Conservation (phyloP, 1,139 yeast genomes). For the Pichia sp. region DNA sequence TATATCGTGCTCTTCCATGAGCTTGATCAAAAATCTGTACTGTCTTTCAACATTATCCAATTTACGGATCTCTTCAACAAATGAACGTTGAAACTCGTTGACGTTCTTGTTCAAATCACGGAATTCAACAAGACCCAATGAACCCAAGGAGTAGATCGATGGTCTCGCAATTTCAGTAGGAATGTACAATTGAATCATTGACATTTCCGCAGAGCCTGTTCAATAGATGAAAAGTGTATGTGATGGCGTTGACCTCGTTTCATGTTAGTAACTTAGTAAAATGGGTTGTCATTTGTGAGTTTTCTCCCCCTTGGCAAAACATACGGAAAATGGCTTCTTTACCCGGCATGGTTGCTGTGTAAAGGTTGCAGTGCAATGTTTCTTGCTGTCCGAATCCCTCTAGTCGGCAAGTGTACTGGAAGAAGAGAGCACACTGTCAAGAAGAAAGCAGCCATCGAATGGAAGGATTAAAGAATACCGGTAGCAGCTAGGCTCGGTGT, state of each 20-base stretch:
- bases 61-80: constrained; percentile 60
- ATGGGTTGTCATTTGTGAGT: too few relatives aligned
- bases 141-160: constrained; percentile 57
- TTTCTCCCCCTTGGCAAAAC: too few relatives aligned
- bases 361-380: background rate
- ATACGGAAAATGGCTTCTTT: constrained; percentile 28
- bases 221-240: constrained; percentile 1
- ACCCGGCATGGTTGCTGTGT: constrained; percentile 9
- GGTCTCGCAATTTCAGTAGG: constrained; percentile 68
- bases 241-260: background rate
- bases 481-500: too few relatives aligned
- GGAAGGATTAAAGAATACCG: too few relatives aligned
- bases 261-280: constrained; percentile 1
- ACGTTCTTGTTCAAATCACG: constrained; percentile 63
- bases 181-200: constrained; percentile 63
- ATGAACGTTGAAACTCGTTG: constrained; percentile 65
- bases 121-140: constrained; percentile 57
- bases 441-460: too few relatives aligned
- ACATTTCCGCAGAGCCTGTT: constrained; percentile 69
- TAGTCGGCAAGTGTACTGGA: too few relatives aligned
- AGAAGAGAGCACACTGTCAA: too few relatives aligned
- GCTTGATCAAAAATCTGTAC: constrained; percentile 40
- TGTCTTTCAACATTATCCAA: constrained; percentile 67
- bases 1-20: constrained; percentile 42
- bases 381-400: too few relatives aligned